phyloP scores from a whole-genome alignment of 208 protist genomes.

The Trypanosoma conorhini region DNA sequence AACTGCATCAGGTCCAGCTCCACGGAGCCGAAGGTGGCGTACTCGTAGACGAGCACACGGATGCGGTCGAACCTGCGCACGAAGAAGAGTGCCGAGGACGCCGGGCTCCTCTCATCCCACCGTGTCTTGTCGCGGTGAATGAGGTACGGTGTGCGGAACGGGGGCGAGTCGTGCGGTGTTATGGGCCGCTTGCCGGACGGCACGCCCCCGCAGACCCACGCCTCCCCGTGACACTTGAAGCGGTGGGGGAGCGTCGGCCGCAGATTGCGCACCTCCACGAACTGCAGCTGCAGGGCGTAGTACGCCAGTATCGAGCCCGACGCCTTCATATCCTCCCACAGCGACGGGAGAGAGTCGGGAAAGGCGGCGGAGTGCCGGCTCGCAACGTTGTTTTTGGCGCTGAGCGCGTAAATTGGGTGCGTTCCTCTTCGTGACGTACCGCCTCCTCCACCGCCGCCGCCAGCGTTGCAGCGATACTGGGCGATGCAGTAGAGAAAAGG shows the following conservation, averaged over 20 bases:
- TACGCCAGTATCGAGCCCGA: constrained; percentile 31
- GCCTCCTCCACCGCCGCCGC: not conserved
- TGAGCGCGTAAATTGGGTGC: constrained; percentile 12
- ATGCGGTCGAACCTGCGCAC: constrained; percentile 75
- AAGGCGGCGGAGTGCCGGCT: constrained; percentile 30
- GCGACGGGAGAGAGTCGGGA: constrained; percentile 9
- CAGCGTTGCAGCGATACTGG: constrained; percentile 11
- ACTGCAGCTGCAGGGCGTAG: constrained; percentile 60
- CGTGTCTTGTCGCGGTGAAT: constrained; percentile 41
- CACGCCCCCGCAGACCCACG: constrained; percentile 53
- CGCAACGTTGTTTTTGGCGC: constrained; percentile 41
- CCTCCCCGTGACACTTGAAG: constrained; percentile 76
- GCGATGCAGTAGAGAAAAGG: constrained; percentile 57
- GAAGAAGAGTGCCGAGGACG: constrained; percentile 43
- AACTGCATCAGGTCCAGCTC: constrained; percentile 67
- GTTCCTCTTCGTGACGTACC: not conserved
- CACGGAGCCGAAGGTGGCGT: constrained; percentile 55
- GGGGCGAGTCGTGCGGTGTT: constrained; percentile 18
- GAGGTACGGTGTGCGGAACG: constrained; percentile 56
- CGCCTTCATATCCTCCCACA: constrained; percentile 35
- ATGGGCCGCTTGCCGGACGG: not conserved
- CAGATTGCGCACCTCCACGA: constrained; percentile 58
- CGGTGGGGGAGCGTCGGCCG: constrained; percentile 58
- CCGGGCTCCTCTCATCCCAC: constrained; percentile 47
- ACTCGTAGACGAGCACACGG: constrained; percentile 69